phyloP scores from a whole-genome alignment of 2,329 filamentous ascomycete species.

The Diaporthe australafricana region DNA sequence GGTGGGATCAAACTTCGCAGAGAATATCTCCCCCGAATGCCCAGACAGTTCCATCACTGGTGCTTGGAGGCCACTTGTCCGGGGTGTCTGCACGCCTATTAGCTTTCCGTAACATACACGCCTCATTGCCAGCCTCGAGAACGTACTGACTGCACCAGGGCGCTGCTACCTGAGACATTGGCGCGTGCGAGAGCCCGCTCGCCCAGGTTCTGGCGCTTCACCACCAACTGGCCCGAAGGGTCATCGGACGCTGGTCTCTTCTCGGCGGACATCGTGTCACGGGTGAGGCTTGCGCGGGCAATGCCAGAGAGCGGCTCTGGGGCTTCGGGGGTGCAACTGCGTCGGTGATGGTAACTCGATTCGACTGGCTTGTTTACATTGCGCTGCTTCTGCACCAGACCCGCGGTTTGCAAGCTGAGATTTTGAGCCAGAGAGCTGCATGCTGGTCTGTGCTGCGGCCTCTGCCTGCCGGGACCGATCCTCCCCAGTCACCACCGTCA shows the following conservation, averaged over 20 bases:
- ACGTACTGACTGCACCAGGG: constrained; percentile 64
- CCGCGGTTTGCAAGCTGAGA: constrained; percentile 15
- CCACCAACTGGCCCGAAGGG: constrained; percentile 82
- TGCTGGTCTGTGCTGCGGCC: constrained; percentile 29
- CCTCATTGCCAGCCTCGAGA: neutral
- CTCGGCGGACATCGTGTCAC: constrained; percentile 82
- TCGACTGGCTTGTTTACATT: constrained; percentile 21
- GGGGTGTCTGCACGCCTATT: constrained; percentile 68
- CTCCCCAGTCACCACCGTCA: constrained; percentile 9
- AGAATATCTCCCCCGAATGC: constrained; percentile 87
- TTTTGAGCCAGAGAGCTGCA: constrained; percentile 19
- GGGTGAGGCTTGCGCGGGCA: constrained; percentile 33
- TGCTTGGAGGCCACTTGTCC: constrained; percentile 86
- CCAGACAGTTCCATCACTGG: constrained; percentile 95
- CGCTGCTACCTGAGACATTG: constrained; percentile 59
- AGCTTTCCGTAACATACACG: constrained; percentile 41
- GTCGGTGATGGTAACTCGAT: neutral
- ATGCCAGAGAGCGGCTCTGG: constrained; percentile 2
- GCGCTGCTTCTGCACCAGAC: neutral
- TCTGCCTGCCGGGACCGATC: constrained; percentile 30
- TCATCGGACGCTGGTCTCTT: constrained; percentile 91
- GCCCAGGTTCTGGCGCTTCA: constrained; percentile 87
- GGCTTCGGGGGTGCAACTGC: neutral
- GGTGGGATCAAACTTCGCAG: constrained; percentile 88
- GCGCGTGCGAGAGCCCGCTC: constrained; percentile 61